A percentile compares a stretch with the other conserved stretches of the same genome.
These are phyloP conservation scores for Iris macrosiphon DNA, from an alignment of 106 monocot species.

Conservation along the genomic window DNA sequence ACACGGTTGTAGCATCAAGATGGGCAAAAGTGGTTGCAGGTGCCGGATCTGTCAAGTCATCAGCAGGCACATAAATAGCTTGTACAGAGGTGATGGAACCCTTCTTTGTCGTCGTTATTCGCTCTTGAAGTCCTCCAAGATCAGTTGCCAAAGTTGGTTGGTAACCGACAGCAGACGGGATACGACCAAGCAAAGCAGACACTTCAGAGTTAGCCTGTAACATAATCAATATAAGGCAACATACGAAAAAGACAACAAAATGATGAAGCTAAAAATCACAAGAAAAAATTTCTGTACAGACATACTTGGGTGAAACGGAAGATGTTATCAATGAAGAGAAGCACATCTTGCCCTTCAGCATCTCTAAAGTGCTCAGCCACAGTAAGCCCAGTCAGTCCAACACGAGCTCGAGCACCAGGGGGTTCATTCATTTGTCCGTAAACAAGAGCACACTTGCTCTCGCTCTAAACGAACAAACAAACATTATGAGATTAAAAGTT, in stretches of 20 bases:
- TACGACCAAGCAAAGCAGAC: conserved; percentile 79
- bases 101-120: conserved; percentile 74
- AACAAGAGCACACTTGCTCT: conserved; percentile 63
- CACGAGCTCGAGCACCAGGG: conserved; percentile 90
- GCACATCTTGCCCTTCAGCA: conserved; percentile 91
- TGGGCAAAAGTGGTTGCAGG: conserved; percentile 77
- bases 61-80: conserved; percentile 81
- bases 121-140: conserved; percentile 73
- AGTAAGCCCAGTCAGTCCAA: conserved; percentile 72
- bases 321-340: conserved; percentile 87
- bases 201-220: conserved; percentile 71
- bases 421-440: conserved; percentile 94
- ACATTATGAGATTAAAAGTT: neutral
- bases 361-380: conserved; percentile 88
- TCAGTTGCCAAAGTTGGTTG: conserved; percentile 72
- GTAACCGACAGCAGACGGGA: conserved; percentile 74
- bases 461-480: conserved; percentile 27
- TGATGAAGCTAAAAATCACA: neutral
- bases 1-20: conserved; percentile 77
- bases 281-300: neutral
- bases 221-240: neutral
- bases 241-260: neutral
- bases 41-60: conserved; percentile 79
- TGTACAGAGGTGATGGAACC: conserved; percentile 78
- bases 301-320: conserved; percentile 80